Evolutionary conservation across 495 filamentous ascomycete genomes (phyloP).

Genomic region (Apiosordaria backusii): DNA sequence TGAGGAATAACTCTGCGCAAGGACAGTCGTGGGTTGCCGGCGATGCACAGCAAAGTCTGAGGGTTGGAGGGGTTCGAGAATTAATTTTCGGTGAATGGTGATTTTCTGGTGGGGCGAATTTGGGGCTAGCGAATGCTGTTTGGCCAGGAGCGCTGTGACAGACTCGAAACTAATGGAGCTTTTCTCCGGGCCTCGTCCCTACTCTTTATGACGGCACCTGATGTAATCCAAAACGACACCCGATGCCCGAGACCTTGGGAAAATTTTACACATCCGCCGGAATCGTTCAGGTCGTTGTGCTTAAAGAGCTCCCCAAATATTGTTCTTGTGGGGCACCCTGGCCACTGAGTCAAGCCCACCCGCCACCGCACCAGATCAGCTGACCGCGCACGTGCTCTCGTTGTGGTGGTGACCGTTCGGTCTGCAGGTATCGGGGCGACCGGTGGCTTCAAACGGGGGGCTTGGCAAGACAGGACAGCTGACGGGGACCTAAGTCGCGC

Average conservation of each 20-base stretch:
- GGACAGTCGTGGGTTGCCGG: constrained; percentile 17
- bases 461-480: constrained; percentile 2
- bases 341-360: neutral
- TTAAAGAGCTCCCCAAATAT: constrained; percentile 3
- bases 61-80: constrained; percentile 31
- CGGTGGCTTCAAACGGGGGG: constrained; percentile 1
- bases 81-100: constrained; percentile 36
- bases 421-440: neutral
- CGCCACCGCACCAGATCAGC: neutral
- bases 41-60: constrained; percentile 26
- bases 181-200: neutral
- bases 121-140: constrained; percentile 29
- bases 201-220: constrained; percentile 1
- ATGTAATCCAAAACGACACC: neutral
- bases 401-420: neutral
- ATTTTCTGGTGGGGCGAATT: constrained; percentile 37
- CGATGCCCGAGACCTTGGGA: neutral
- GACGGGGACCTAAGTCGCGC: constrained; percentile 17
- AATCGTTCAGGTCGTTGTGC: neutral
- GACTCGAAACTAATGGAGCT: constrained; percentile 5
- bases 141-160: neutral
- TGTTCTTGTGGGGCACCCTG: constrained; percentile 1
- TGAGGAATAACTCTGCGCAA: constrained; percentile 16
- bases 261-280: neutral
- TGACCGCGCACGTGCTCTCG: neutral